These are phyloP conservation scores for Claviceps sp. DNA, from an alignment of 2,329 filamentous ascomycete genomes.

Conservation along the genomic window DNA sequence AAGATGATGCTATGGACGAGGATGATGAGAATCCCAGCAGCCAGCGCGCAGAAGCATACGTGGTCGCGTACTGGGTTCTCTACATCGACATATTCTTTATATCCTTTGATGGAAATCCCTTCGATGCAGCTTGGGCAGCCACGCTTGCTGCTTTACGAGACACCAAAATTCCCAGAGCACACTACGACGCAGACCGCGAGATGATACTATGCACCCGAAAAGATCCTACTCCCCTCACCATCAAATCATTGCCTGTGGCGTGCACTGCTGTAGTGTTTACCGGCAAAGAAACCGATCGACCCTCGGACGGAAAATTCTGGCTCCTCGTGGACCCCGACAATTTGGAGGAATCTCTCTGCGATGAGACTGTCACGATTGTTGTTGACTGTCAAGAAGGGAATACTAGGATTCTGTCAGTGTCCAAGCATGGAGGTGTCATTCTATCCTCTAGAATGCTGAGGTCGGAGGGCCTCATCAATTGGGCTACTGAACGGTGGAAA, in stretches of 20 bases:
- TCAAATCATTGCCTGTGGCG: constrained; percentile 59
- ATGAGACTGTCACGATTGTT: constrained; percentile 71
- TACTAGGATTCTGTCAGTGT: constrained; percentile 53
- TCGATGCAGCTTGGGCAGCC: constrained; percentile 82
- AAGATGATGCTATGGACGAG: constrained; percentile 28
- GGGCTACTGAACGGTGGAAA: constrained; percentile 23
- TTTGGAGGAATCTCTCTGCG: constrained; percentile 75
- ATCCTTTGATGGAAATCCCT: constrained; percentile 79
- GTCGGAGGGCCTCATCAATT: constrained; percentile 43
- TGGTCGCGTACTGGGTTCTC: constrained; percentile 87
- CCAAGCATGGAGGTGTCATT: constrained; percentile 69
- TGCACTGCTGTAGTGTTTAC: constrained; percentile 70
- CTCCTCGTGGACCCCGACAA: constrained; percentile 78
- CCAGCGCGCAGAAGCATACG: constrained; percentile 23
- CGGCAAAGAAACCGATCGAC: constrained; percentile 39
- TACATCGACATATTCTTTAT: constrained; percentile 95
- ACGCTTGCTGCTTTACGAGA: constrained; percentile 68
- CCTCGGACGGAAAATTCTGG: constrained; percentile 45
- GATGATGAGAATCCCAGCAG: constrained; percentile 18
- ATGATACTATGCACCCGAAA: constrained; percentile 58
- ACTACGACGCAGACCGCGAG: constrained; percentile 74
- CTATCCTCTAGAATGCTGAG: constrained; percentile 50
- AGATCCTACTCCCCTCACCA: constrained; percentile 39
- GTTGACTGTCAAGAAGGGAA: constrained; percentile 48
- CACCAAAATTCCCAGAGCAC: constrained; percentile 63